Percentiles rank a stretch among this genome's conserved stretches.
These are phyloP conservation scores for Neurospora sp. DNA, from an alignment of 495 filamentous ascomycete genomes.

Conservation along the genomic window DNA sequence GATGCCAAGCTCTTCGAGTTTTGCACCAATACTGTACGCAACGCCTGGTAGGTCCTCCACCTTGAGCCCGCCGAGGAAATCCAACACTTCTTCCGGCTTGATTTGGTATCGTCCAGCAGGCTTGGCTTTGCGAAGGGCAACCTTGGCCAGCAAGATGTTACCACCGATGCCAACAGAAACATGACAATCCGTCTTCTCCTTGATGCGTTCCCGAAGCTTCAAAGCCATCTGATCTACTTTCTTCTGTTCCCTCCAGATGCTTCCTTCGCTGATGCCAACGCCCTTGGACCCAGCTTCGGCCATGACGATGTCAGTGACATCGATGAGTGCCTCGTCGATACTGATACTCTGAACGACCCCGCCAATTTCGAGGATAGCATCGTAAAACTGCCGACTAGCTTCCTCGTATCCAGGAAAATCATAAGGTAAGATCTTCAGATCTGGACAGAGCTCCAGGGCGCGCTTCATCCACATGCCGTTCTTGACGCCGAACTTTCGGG, in stretches of 20 bases:
- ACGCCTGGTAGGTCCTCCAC: slow-evolving; percentile 82
- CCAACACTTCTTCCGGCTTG: slow-evolving; percentile 64
- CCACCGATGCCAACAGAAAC: slow-evolving; percentile 92
- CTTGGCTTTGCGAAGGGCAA: slow-evolving; percentile 85
- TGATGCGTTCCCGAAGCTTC: slow-evolving; percentile 55
- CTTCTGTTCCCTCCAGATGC: slow-evolving; percentile 69
- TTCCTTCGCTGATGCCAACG: slow-evolving; percentile 56
- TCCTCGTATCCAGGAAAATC: slow-evolving; percentile 93
- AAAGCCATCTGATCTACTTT: slow-evolving; percentile 67
- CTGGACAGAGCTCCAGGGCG: slow-evolving; percentile 72
- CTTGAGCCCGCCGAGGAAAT: slow-evolving; percentile 62
- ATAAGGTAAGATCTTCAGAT: slow-evolving; percentile 78
- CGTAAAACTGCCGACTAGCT: slow-evolving; percentile 80
- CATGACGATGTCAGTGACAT: slow-evolving; percentile 59
- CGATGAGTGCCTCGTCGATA: slow-evolving; percentile 85
- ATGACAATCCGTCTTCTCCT: slow-evolving; percentile 64
- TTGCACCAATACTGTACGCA: slow-evolving; percentile 72
- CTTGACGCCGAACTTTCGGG: slow-evolving; percentile 73
- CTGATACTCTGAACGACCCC: slow-evolving; percentile 91
- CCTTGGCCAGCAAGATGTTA: slow-evolving; percentile 83
- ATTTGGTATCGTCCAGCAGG: slow-evolving; percentile 88
- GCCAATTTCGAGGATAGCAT: slow-evolving; percentile 64
- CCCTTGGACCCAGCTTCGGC: slow-evolving; percentile 58
- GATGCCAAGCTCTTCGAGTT: slow-evolving; percentile 77
- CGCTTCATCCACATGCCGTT: slow-evolving; percentile 99